These are phyloP conservation scores for Gliomastix tumulicola DNA, from an alignment of 2,329 filamentous ascomycete genomes.

Conservation along the genomic window DNA sequence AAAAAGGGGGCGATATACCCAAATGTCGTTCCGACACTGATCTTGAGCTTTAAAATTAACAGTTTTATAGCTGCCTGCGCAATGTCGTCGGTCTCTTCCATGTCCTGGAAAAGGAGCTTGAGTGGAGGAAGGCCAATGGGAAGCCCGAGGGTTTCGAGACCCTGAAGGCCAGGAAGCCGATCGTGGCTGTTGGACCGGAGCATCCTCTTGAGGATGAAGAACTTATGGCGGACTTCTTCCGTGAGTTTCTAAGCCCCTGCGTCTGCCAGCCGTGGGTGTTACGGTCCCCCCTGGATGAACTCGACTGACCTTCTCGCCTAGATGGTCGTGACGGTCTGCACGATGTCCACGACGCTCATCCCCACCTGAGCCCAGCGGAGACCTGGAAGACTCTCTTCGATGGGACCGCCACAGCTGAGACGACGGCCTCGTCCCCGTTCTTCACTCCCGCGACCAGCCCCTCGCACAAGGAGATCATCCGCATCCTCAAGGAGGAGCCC, in stretches of 20 bases:
- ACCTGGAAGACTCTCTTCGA: slow-evolving; percentile 65
- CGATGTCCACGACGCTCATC: slow-evolving; percentile 67
- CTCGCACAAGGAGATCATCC: slow-evolving; percentile 84
- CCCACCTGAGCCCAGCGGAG: slow-evolving; percentile 67
- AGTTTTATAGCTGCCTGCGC: slow-evolving; percentile 59
- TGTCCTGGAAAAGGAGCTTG: slow-evolving; percentile 80
- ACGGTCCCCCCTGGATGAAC: too few relatives aligned
- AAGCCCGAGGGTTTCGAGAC: slow-evolving; percentile 64
- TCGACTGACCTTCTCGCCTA: too few relatives aligned
- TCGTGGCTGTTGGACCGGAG: slow-evolving; percentile 81
- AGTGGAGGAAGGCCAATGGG: slow-evolving; percentile 69
- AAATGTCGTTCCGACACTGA: neutral
- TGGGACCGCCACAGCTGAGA: slow-evolving; percentile 18
- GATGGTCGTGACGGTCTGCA: slow-evolving; percentile 73
- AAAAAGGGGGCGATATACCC: neutral
- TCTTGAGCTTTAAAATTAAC: slow-evolving; percentile 1
- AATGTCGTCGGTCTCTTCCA: slow-evolving; percentile 91
- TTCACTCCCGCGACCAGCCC: slow-evolving; percentile 71
- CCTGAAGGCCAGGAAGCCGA: slow-evolving; percentile 66
- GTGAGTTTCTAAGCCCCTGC: slow-evolving; percentile 54
- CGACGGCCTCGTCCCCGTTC: slow-evolving; percentile 39
- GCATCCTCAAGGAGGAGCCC: slow-evolving; percentile 74
- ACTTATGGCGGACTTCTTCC: slow-evolving; percentile 80
- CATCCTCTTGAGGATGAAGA: slow-evolving; percentile 79
- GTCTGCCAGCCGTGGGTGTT: too few relatives aligned